Conservation (phyloP, 31 red algal genomes). For the Odonthalia washingtoniensis region DNA sequence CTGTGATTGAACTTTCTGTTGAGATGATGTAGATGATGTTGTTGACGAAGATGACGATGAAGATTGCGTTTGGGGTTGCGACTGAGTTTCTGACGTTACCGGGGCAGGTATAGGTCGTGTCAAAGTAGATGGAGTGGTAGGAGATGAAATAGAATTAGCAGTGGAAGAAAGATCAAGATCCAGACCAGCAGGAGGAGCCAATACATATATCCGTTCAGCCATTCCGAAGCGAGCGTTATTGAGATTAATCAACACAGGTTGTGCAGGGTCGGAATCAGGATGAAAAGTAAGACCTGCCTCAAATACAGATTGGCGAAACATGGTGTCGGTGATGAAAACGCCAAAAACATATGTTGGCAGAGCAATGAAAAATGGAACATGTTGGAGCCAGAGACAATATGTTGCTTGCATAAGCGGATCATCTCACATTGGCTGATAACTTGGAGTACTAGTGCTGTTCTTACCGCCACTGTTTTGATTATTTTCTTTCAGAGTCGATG, state of each 20-base stretch:
- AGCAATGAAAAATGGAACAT: slow-evolving; percentile 76
- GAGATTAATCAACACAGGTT: slow-evolving; percentile 77
- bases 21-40: neutral
- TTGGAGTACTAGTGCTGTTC: no score
- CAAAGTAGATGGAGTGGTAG: slow-evolving; percentile 13
- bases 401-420: slow-evolving; percentile 60
- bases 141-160: slow-evolving; percentile 33
- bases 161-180: neutral
- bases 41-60: neutral
- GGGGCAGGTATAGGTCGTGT: slow-evolving; percentile 30
- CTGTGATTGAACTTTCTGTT: neutral
- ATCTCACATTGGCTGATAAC: slow-evolving; percentile 55
- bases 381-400: slow-evolving; percentile 72
- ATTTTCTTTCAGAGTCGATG: no score
- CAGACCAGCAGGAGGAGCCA: slow-evolving; percentile 58
- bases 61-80: slow-evolving; percentile 22
- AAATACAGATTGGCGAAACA: slow-evolving; percentile 78
- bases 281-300: slow-evolving; percentile 77
- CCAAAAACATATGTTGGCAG: slow-evolving; percentile 68
- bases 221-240: slow-evolving; percentile 72
- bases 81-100: slow-evolving; percentile 15
- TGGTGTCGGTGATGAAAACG: slow-evolving; percentile 69
- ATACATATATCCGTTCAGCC: slow-evolving; percentile 67
- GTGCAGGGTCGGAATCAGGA: slow-evolving; percentile 70
- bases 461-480: no score